These are phyloP conservation scores for Pichia norvegensis DNA, from an alignment of 1,139 yeast species.

Conservation along the genomic window DNA sequence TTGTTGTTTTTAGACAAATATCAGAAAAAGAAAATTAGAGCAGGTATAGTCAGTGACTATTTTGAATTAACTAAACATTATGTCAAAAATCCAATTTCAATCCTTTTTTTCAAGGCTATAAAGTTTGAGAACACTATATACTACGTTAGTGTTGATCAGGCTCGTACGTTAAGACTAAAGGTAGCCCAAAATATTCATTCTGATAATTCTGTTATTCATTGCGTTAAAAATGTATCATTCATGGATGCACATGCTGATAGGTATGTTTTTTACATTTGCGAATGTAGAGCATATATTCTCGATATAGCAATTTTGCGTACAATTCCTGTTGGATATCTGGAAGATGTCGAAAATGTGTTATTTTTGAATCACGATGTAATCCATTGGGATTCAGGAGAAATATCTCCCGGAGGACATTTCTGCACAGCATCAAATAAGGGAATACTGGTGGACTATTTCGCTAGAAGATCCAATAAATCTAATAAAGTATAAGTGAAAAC, in stretches of 20 bases:
- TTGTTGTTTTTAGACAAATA: background rate
- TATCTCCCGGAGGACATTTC: background rate
- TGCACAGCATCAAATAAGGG: background rate
- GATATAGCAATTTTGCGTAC: background rate
- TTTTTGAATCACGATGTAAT: background rate
- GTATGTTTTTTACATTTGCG: background rate
- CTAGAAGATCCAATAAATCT: too few species aligned
- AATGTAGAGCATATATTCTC: background rate
- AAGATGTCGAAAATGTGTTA: background rate
- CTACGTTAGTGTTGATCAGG: background rate
- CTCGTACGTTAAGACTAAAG: background rate
- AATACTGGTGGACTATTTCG: background rate
- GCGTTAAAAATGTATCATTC: background rate
- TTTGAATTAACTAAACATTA: background rate
- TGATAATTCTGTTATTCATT: too few species aligned
- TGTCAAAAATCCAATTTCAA: background rate
- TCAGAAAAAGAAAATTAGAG: background rate
- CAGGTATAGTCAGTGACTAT: background rate
- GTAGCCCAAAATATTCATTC: background rate
- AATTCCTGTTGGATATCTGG: background rate
- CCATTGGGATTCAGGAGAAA: background rate
- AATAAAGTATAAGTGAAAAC: too few species aligned
- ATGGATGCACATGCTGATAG: background rate
- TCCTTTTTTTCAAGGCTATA: background rate
- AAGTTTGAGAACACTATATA: too few species aligned